Percentiles rank a stretch among this genome's conserved stretches.
phyloP scores from a whole-genome alignment of 805 yeast genomes.

The Lipomyces yamadae region DNA sequence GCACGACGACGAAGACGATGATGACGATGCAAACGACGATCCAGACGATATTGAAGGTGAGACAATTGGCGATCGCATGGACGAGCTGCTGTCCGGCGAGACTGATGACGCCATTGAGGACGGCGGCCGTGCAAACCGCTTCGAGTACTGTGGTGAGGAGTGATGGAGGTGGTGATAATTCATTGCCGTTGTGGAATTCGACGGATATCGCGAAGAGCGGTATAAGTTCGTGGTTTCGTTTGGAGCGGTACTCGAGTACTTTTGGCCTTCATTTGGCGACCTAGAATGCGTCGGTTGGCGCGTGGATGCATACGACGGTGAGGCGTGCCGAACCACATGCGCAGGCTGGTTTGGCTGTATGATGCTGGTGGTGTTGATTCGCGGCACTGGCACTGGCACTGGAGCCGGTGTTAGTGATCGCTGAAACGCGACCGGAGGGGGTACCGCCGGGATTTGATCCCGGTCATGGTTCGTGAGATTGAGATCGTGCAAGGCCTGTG shows the following conservation, averaged over 20 bases:
- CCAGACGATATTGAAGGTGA: constrained; percentile 7
- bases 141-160: background rate
- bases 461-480: background rate
- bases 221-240: background rate
- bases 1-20: background rate
- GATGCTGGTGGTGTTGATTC: background rate
- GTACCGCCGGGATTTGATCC: background rate
- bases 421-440: background rate
- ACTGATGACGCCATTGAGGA: background rate
- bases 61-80: background rate
- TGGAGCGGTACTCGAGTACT: background rate
- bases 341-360: background rate
- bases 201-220: background rate
- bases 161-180: background rate
- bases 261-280: background rate
- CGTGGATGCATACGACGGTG: background rate
- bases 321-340: background rate
- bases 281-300: background rate
- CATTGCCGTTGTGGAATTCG: background rate
- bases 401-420: background rate
- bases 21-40: constrained; percentile 13
- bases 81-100: background rate
- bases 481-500: background rate
- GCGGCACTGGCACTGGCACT: background rate
- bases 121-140: background rate